Conservation (phyloP, 148 eudicot species). For the Polygonum aviculare region DNA sequence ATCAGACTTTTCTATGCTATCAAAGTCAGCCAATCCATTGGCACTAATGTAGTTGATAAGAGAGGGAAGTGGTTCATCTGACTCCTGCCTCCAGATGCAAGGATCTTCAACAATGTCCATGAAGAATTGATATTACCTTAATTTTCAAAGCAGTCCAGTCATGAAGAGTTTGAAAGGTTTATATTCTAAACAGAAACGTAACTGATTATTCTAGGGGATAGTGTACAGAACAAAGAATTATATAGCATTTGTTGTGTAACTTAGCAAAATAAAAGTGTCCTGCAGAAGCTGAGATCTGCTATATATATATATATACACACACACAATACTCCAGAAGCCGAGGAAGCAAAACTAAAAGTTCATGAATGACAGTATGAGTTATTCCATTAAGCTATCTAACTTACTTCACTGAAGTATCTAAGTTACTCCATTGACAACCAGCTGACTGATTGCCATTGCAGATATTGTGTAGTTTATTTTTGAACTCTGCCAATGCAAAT, state of each 20-base stretch:
- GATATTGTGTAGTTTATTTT: not conserved
- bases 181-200: not conserved
- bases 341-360: not conserved
- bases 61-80: conserved; percentile 6
- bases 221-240: not conserved
- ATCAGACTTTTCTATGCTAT: not conserved
- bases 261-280: not conserved
- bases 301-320: not conserved
- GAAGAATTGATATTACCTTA: not conserved
- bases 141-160: not conserved
- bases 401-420: not conserved
- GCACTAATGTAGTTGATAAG: conserved; percentile 9
- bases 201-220: not conserved
- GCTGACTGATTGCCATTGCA: not conserved
- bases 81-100: conserved; percentile 3
- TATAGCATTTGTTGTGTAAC: not conserved
- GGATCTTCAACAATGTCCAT: conserved; percentile 10
- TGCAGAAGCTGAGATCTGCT: not conserved
- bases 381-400: not conserved
- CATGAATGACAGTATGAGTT: not conserved
- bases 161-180: not conserved
- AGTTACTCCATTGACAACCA: not conserved
- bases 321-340: not conserved
- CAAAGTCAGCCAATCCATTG: conserved; percentile 3
- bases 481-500: not conserved